phyloP scores from a whole-genome alignment of 78 protist species.

The Anaeramoeba flamelloides region DNA sequence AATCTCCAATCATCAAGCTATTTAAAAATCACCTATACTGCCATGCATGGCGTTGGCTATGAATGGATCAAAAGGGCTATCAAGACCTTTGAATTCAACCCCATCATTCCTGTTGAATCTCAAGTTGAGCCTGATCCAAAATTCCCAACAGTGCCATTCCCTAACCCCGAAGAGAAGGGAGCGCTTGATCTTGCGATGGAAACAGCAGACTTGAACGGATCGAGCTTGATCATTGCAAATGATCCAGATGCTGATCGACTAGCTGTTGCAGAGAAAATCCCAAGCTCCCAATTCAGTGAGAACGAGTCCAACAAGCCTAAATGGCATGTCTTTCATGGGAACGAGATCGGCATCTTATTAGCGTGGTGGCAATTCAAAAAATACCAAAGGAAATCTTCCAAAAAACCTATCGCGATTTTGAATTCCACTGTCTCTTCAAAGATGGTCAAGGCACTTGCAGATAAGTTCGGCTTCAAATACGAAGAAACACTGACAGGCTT shows the following conservation, averaged over 20 bases:
- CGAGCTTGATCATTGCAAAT: conserved; percentile 73
- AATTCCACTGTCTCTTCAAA: conserved; percentile 72
- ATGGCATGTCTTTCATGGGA: conserved; percentile 84
- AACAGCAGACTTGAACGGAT: conserved; percentile 44
- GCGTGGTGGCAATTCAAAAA: conserved; percentile 61
- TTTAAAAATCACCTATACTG: conserved; percentile 20
- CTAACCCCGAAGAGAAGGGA: conserved; percentile 81
- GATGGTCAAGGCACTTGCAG: conserved; percentile 56
- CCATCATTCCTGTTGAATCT: neutral
- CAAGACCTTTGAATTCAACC: conserved; percentile 23
- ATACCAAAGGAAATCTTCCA: neutral
- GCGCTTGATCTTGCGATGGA: conserved; percentile 28
- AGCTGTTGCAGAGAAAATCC: conserved; percentile 72
- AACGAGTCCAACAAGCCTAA: conserved; percentile 23
- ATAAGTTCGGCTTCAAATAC: conserved; percentile 48
- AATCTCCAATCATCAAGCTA: neutral
- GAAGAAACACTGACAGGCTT: conserved; percentile 89
- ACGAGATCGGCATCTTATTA: conserved; percentile 79
- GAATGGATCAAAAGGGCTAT: conserved; percentile 30
- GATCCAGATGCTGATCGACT: conserved; percentile 98
- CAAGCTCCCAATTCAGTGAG: neutral
- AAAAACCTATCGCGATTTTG: conserved; percentile 32
- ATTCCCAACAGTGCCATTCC: conserved; percentile 85
- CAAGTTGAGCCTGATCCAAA: conserved; percentile 76
- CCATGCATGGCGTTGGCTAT: conserved; percentile 95